Conservation (phyloP, 2,329 filamentous ascomycete genomes). For the Fusarium falciforme region DNA sequence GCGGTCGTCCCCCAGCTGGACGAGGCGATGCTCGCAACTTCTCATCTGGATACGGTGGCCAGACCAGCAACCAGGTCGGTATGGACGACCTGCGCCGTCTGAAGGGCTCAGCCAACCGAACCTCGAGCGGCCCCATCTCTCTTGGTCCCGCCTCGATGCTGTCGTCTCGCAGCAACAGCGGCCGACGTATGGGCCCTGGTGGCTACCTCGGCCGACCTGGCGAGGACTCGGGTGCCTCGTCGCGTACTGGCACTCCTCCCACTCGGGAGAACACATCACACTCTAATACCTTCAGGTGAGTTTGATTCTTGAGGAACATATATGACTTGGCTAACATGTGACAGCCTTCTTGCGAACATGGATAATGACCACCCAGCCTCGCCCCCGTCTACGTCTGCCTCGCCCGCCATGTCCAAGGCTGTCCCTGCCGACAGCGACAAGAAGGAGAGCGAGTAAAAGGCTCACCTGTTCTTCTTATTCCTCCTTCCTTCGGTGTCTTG, state of each 20-base stretch:
- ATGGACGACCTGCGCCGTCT: slow-evolving; percentile 93
- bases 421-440: slow-evolving; percentile 65
- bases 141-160: slow-evolving; percentile 90
- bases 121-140: slow-evolving; percentile 71
- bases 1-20: slow-evolving; percentile 77
- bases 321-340: slow-evolving; percentile 1
- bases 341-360: slow-evolving; percentile 69
- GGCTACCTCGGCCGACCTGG: slow-evolving; percentile 77
- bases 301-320: neutral
- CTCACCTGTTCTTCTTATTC: slow-evolving; percentile 34
- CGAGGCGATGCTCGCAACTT: slow-evolving; percentile 91
- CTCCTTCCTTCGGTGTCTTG: slow-evolving; percentile 52
- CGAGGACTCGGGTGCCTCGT: slow-evolving; percentile 89
- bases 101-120: slow-evolving; percentile 70
- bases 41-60: slow-evolving; percentile 76
- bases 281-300: slow-evolving; percentile 95
- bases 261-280: slow-evolving; percentile 70
- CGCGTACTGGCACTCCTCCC: slow-evolving; percentile 89
- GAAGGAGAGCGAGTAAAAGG: slow-evolving; percentile 60
- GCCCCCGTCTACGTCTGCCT: slow-evolving; percentile 75
- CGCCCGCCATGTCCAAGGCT: slow-evolving; percentile 73
- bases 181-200: slow-evolving; percentile 81
- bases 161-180: slow-evolving; percentile 89
- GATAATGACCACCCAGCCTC: slow-evolving; percentile 74
- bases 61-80: slow-evolving; percentile 85